Evolutionary conservation across 805 yeast species (phyloP), one percentile per base, ranked within the genome.

Genomic region (Debaryomyces hansenii): DNA sequence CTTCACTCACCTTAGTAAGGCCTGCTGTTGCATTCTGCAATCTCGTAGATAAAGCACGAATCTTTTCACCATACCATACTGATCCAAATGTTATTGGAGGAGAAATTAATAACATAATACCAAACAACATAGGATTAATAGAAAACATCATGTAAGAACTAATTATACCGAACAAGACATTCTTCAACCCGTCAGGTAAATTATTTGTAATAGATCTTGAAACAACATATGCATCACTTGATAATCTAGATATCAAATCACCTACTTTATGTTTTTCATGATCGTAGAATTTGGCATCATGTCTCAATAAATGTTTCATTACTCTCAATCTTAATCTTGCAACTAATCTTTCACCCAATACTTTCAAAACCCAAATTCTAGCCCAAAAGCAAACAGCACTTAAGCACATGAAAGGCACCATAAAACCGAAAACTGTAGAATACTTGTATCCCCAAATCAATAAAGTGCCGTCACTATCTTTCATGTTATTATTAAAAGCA

Each of bases 321-420:
- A 69, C 71, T 34, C 71, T 53, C 21, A 68, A 57, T 42, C 78
- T 57, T 31, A 73, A 64, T 33, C 78, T 52, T 12, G 78, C 77
- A 15, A 72, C 77, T 37, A 73, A 58, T 37, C 77, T 53, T 56
- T 73, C 78, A 3, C 78, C 78, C 32, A 73, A 52, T 37, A 73
- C 53, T 47, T 66, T 66, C 45, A 65, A 57, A 9, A 64, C 70
- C 77, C 77, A 72, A 46, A 70, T 70, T 43, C 78, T 59, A 18
- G 78, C 76, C 78, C 78, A 72, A 54, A 72, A 72, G 49, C 78
- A 72, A 12, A 63, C 61, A 9, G 78, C 77, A 58, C 71, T 64
- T 4, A 65, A 64, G 40, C 60, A 57, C 73, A 72, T 69, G 43
- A 72, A 72, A 8, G 78, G 78, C 6, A 72, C 64, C 78, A 72